Base-by-base conservation (phyloP, 306 rosid species). In the Hylodesmum podocarpum region DNA sequence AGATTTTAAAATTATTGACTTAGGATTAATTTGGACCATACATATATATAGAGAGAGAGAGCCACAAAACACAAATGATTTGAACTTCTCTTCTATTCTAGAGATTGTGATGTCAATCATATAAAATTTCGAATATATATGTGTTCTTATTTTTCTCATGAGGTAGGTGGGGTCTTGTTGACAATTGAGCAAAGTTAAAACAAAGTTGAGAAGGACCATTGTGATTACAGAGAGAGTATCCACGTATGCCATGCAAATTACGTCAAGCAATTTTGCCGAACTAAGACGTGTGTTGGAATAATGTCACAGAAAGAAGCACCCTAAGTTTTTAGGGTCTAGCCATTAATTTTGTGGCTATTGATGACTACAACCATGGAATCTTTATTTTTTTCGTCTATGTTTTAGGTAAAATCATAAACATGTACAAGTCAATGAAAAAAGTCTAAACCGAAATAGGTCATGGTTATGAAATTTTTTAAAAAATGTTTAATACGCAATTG, bases 141-240 rank as follows among this genome's bases (percentile, higher is more conserved):
- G 31, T 22, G 10, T 68, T 70, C 12, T 28, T 59, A 6, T 13
- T 77, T 85, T 88, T 71, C 78, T 72, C 63, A 72, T 16, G 81
- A 72, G 89, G 87, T 88, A 84, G 90, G 90, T 76, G 28, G 16
- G 66, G 70, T 14, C 18, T 25, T 1, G 43, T 87, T 86, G 96
- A 89, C 78, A 85, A 77, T 63, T 0, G 27, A 18, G 14, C 67
- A 43, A 85, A 80, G 85, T 54, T 27, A 51, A 65, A 80, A 40
- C 83, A 43, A 87, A 88, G 70, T 78, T 76, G 91, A 87, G 63
- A 87, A 91, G 61, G 82, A 83, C 88, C 77, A 54, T 24, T 27
- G 6, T 3, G 46, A 19, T 0, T 59, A 13, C 40, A 22, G 7
- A 72, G 28, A 58, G 14, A 36, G 15, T 19, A 44, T 44, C 53